These are phyloP conservation scores for Plantago lanceolata DNA, from an alignment of 305 asterid genomes.

Conservation along the genomic window DNA sequence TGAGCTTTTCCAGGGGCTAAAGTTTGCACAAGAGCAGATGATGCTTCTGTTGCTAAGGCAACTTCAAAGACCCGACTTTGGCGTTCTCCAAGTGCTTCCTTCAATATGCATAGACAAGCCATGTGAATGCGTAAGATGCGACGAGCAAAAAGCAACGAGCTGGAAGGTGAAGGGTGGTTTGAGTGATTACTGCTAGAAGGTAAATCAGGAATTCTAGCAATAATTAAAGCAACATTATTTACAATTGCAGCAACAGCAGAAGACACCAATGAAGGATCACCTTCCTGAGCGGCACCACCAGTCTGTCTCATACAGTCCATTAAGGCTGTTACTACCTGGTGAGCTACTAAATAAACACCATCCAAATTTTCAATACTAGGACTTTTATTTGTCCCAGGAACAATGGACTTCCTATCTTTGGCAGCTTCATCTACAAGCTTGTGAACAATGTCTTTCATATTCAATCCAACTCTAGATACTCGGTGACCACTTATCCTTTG, in stretches of 20 bases:
- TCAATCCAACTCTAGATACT: slow-evolving; percentile 73
- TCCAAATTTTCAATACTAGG: slow-evolving; percentile 59
- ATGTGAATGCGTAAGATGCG: slow-evolving; percentile 74
- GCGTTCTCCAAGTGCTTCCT: slow-evolving; percentile 98
- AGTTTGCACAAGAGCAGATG: slow-evolving; percentile 66
- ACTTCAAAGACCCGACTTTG: slow-evolving; percentile 96
- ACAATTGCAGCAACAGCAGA: slow-evolving; percentile 91
- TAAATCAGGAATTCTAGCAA: slow-evolving; percentile 76
- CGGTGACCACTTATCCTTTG: slow-evolving; percentile 82
- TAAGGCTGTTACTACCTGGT: slow-evolving; percentile 75
- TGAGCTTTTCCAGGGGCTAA: slow-evolving; percentile 71
- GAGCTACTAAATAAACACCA: slow-evolving; percentile 69
- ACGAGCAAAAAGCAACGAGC: slow-evolving; percentile 57
- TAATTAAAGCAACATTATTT: slow-evolving; percentile 62
- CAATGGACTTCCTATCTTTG: slow-evolving; percentile 72
- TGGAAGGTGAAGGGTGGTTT: slow-evolving; percentile 46
- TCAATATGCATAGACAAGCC: slow-evolving; percentile 71
- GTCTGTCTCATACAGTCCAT: slow-evolving; percentile 98
- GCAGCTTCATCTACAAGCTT: slow-evolving; percentile 76
- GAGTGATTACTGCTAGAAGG: slow-evolving; percentile 44
- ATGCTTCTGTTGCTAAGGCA: slow-evolving; percentile 92
- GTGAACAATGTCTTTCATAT: slow-evolving; percentile 86
- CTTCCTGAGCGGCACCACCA: slow-evolving; percentile 99
- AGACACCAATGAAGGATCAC: slow-evolving; percentile 89
- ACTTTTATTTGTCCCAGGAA: slow-evolving; percentile 47